Conservation (phyloP, 2,329 filamentous ascomycete species). For the Paraconiothyrium brasiliense region DNA sequence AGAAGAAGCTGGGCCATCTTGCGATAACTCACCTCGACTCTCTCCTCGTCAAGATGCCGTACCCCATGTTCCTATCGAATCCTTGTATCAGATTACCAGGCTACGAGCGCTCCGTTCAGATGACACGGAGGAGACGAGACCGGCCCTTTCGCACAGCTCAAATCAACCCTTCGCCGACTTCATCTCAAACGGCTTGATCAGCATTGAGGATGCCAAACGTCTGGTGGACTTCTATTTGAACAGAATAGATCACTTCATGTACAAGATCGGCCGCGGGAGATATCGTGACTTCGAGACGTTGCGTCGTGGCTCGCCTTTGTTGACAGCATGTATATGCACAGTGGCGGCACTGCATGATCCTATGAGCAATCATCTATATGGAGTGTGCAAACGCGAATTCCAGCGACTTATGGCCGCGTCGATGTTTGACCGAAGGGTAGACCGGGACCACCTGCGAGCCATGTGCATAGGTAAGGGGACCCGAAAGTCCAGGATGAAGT, state of each 20-base stretch:
- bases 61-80: constrained; percentile 55
- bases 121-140: constrained; percentile 51
- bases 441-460: constrained; percentile 66
- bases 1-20: constrained; percentile 42
- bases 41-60: constrained; percentile 40
- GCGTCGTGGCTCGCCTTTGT: constrained; percentile 63
- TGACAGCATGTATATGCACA: constrained; percentile 65
- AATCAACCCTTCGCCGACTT: constrained; percentile 53
- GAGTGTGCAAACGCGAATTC: constrained; percentile 66
- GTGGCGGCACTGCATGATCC: constrained; percentile 68
- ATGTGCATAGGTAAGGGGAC: constrained; percentile 57
- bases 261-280: constrained; percentile 55
- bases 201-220: constrained; percentile 53
- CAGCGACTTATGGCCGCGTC: constrained; percentile 65
- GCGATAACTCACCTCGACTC: constrained; percentile 41
- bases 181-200: constrained; percentile 60
- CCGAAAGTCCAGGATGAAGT: background rate
- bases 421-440: constrained; percentile 67
- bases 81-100: constrained; percentile 60
- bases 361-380: constrained; percentile 61
- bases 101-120: constrained; percentile 45
- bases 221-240: constrained; percentile 55
- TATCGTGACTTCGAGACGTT: constrained; percentile 58
- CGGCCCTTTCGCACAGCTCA: constrained; percentile 13
- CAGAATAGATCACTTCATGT: constrained; percentile 59